A percentile compares a stretch with the other conserved stretches of the same genome.
phyloP scores from a whole-genome alignment of 1,284 basidiomycete species.

The Marasmius oreades region DNA sequence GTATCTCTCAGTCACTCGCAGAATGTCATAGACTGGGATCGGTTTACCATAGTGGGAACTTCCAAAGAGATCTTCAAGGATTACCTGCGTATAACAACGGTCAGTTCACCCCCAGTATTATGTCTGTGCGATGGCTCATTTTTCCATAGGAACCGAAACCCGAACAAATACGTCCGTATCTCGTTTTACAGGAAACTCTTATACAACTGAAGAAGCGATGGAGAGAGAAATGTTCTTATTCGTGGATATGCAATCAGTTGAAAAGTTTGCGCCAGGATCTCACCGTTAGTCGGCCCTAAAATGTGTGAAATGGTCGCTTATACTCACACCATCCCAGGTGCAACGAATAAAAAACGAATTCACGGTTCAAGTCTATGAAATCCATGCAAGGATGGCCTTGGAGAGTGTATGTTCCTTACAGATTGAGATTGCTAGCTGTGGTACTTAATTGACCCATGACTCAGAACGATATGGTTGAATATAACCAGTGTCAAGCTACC shows the following conservation, averaged over 20 bases:
- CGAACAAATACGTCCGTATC: constrained; percentile 88
- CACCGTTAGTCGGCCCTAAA: constrained; percentile 66
- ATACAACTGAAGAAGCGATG: constrained; percentile 87
- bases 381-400: constrained; percentile 95
- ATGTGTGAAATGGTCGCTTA: constrained; percentile 12
- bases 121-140: constrained; percentile 3
- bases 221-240: constrained; percentile 82
- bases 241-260: constrained; percentile 97
- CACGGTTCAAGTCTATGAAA: constrained; percentile 97
- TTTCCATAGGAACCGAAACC: constrained; percentile 83
- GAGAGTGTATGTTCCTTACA: constrained; percentile 67
- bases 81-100: constrained; percentile 92
- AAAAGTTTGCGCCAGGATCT: constrained; percentile 97
- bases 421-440: constrained; percentile 4
- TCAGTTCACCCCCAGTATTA: constrained; percentile 33
- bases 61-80: constrained; percentile 90
- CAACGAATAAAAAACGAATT: constrained; percentile 99
- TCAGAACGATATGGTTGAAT: constrained; percentile 96
- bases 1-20: constrained; percentile 28
- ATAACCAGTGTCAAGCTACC: constrained; percentile 96
- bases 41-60: constrained; percentile 91
- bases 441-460: constrained; percentile 13
- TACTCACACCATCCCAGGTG: constrained; percentile 56
- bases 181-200: constrained; percentile 83
- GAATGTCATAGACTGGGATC: constrained; percentile 98